Evolutionary conservation across 352 stramenopile species (phyloP), one percentile per base, ranked within the genome.

Genomic region (Globisporangium paroecandrum): DNA sequence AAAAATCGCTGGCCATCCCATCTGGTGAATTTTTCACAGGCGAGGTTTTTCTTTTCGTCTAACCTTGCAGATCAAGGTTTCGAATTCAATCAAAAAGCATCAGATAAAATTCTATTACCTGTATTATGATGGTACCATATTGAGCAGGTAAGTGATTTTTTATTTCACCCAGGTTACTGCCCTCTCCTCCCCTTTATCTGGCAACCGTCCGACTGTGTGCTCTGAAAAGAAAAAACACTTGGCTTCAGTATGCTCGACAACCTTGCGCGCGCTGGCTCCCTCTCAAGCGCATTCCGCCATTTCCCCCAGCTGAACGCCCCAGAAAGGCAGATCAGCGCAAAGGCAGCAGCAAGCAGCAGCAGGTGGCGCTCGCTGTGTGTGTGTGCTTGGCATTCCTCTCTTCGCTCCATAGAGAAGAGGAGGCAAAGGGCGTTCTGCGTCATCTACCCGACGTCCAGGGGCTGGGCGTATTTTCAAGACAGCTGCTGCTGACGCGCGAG

Each of bases 231-330:
- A 41, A 41, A 59, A 6, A 18, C 54, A 59, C 54, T 59, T 59
- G 54, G 13, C n/a, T 59, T 10, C 54, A 59, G 25, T 59, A 59
- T 59, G 15, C 43, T 51, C 43, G 20, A 51, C 13, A 25, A 58
- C 12, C 25, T 58, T 10, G 25, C 25, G 24, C 25, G 15, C 24
- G n/a, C 53, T 58, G 53, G 32, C 53, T 58, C 25, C 53, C 41
- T 47, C 41, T 49, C 41, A n/a, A 8, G 38, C 38, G 41, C 51
- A 34, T 22, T 58, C 53, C 53, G 25, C 53, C 53, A 58, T 58
- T 58, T 34, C 53, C 53, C 51, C 51, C 53, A 58, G 53, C 53
- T 38, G 53, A 58, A 32, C 20, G 53, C 53, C 53, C 41, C 38
- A 49, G 41, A 49, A 49, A 49, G 41, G 41, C 41, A 49, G 41